Base-by-base conservation (phyloP, 371 early-diverging fungal genomes). In the Rhizopus delemar region DNA sequence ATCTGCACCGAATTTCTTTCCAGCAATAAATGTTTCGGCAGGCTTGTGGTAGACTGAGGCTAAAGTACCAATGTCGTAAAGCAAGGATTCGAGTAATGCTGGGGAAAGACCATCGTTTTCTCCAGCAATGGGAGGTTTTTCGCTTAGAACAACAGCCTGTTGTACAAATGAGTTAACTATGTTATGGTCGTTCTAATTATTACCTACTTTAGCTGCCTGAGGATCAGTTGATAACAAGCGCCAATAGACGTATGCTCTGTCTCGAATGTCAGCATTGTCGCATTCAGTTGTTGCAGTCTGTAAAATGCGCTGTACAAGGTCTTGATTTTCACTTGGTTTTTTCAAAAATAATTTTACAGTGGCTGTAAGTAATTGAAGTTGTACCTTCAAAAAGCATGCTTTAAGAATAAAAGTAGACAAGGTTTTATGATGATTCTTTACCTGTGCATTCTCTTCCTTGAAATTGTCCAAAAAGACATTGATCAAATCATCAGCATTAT, bases 181-280 rank as follows among this genome's bases (percentile, higher is more conserved):
- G 49, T n/a, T 34, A 22, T 13, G 3, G 12, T 12, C 15, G 29
- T 8, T 11, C 4, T 31, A 46, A 31, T 5, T 48, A 22, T 45
- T 69, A 63, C 64, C 35, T 43, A 43, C 43, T 79, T 92, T 87
- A 13, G 92, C 90, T 28, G 90, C 89, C 58, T 88, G 86, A 32
- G 97, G 96, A 73, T 96, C 92, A 4, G 96, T 92, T 4, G 95
- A 94, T 5, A 98, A 74, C 60, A 97, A 71, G 41, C 99, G 86
- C 98, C 97, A 97, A 72, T 97, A 97, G 34, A 98, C 90, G 60
- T 92, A 96, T 2, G 93, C 97, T 51, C 97, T 86, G 66, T 98
- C 99, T 36, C 99, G 83, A 53, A 98, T 81, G 75, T 97, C 98
- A 2, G 97, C 95, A 75, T 94, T 94, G 67, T 96, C 95, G 63